Conservation (phyloP, 2,329 filamentous ascomycete species). For the Calonectria ilicicola region DNA sequence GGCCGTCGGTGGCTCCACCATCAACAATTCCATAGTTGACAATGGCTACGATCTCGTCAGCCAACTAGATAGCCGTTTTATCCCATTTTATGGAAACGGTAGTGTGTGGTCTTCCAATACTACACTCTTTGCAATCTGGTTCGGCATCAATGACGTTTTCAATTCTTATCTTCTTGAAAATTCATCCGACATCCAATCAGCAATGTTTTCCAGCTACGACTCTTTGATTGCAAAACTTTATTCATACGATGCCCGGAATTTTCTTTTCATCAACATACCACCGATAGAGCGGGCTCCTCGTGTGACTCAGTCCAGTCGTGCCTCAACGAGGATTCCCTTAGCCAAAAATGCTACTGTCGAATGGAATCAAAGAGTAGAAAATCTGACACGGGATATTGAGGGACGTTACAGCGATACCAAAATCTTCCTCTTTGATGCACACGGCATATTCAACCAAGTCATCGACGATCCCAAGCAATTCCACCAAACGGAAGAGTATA, state of each 20-base stretch:
- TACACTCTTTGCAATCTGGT: neutral
- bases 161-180: neutral
- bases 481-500: neutral
- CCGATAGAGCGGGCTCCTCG: neutral
- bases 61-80: neutral
- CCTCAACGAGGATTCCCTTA: neutral
- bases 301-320: neutral
- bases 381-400: neutral
- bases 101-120: neutral
- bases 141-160: constrained; percentile 1
- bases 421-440: neutral
- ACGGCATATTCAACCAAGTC: neutral
- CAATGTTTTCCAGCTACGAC: neutral
- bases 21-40: neutral
- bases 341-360: neutral
- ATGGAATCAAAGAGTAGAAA: neutral
- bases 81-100: neutral
- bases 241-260: neutral
- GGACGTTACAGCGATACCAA: neutral
- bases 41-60: neutral
- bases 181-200: neutral
- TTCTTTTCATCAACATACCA: neutral
- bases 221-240: neutral
- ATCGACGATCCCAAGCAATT: neutral
- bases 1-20: neutral